Base-by-base conservation (phyloP, 1,284 basidiomycete genomes). In the Ustilago crameri region DNA sequence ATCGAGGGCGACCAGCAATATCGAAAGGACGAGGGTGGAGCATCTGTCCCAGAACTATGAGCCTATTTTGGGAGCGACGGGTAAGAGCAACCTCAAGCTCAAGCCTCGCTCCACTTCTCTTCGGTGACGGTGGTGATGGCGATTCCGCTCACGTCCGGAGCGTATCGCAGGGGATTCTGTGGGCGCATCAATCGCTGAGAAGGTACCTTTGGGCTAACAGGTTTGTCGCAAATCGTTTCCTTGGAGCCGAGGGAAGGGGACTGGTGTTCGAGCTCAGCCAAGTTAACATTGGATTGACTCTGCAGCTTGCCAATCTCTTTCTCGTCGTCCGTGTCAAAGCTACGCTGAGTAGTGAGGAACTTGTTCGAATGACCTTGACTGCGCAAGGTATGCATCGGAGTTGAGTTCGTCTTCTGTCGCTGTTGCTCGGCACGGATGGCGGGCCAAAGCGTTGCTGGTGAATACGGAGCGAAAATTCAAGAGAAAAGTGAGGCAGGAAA, bases 321-420 rank as follows among this genome's bases (percentile, higher is more conserved):
- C 14, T 61, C 51, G 27, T 61, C 58, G 20, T 61, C 58, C 24
- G 58, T 61, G 42, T 61, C 59, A 35, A 61, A 61, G 51, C 59
- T 61, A 22, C 52, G 51, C 35, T 54, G 59, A 4, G 51, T 54
- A 20, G 51, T 54, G 35, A 61, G 59, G 48, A 55, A 61, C 27
- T 54, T 61, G 51, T 54, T 61, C 35, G 51, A 40, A 12, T 43
- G 47, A 20, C 47, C 59, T 40, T 61, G 51, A 40, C 51, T 61
- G n/a, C 51, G 59, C 26, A 61, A 34, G 5, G 52, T 61, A 23
- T 54, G 59, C 26, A 54, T 26, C 3, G 51, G 42, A 12, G 40
- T 44, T 12, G 32, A 7, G 10, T 17, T 9, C 2, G 43, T 46
- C 38, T 43, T 43, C 15, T 46, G 32, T 34, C 59, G 59, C 27